phyloP scores from a whole-genome alignment of 2,329 filamentous ascomycete genomes.

The Daldinia sp. region DNA sequence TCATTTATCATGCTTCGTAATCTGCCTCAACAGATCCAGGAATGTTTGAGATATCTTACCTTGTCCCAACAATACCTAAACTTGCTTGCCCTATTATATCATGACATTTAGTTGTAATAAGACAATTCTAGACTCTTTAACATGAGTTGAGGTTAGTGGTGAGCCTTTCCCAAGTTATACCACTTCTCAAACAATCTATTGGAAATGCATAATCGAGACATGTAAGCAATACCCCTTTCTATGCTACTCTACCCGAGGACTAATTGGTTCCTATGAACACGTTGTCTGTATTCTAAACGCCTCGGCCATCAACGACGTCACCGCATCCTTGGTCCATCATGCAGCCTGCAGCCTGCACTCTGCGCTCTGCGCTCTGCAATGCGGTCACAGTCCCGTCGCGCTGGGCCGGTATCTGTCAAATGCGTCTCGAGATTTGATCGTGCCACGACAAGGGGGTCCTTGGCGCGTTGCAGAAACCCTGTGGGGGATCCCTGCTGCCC shows the following conservation, averaged over 20 bases:
- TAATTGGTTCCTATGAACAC: slow-evolving; percentile 8
- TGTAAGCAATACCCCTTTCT: not conserved
- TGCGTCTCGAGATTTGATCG: slow-evolving; percentile 1
- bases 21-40: not conserved
- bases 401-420: slow-evolving; percentile 10
- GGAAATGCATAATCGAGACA: slow-evolving; percentile 16
- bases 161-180: not conserved
- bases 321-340: slow-evolving; percentile 15
- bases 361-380: slow-evolving; percentile 1
- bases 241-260: not conserved
- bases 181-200: not conserved
- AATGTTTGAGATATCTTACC: not conserved
- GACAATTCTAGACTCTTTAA: not conserved
- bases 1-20: not conserved
- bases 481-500: slow-evolving; percentile 19
- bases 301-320: slow-evolving; percentile 12
- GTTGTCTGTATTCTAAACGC: slow-evolving; percentile 10
- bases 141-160: not conserved
- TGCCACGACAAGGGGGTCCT: slow-evolving; percentile 17
- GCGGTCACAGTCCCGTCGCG: slow-evolving; percentile 11
- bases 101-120: not conserved
- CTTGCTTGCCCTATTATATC: not conserved
- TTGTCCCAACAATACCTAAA: not conserved
- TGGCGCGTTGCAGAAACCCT: slow-evolving; percentile 34
- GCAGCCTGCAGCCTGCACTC: slow-evolving; percentile 4